Conservation (phyloP, 1,284 basidiomycete genomes). For the Phellopilus nigrolimitatus region DNA sequence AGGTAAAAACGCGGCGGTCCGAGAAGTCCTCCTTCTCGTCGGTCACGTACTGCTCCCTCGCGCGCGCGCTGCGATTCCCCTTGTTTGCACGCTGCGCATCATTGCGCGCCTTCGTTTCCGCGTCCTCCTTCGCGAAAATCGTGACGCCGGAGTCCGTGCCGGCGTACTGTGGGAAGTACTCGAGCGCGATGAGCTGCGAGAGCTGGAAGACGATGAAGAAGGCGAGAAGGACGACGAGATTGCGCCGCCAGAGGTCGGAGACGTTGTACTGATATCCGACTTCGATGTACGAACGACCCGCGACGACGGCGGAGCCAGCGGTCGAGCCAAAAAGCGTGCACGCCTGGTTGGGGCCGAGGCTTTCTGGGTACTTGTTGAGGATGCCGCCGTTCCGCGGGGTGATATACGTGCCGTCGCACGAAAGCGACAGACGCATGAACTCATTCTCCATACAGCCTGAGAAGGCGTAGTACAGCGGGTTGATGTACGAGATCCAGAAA, state of each 20-base stretch:
- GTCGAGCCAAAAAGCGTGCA: slow-evolving; percentile 62
- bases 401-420: slow-evolving; percentile 65
- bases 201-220: slow-evolving; percentile 69
- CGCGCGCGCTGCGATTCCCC: slow-evolving; percentile 30
- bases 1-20: slow-evolving; percentile 58
- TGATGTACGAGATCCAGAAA: slow-evolving; percentile 86
- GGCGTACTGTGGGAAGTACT: slow-evolving; percentile 58
- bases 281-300: slow-evolving; percentile 56
- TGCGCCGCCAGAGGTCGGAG: slow-evolving; percentile 56
- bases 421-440: slow-evolving; percentile 67
- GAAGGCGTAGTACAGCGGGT: slow-evolving; percentile 84
- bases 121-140: slow-evolving; percentile 69
- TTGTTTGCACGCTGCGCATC: slow-evolving; percentile 53
- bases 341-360: slow-evolving; percentile 58
- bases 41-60: slow-evolving; percentile 31
- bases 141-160: slow-evolving; percentile 44
- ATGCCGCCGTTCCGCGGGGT: slow-evolving; percentile 67
- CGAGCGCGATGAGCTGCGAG: slow-evolving; percentile 55
- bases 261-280: slow-evolving; percentile 47
- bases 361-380: slow-evolving; percentile 56
- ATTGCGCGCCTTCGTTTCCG: slow-evolving; percentile 66
- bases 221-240: slow-evolving; percentile 51
- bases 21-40: slow-evolving; percentile 28
- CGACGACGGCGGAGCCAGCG: slow-evolving; percentile 43
- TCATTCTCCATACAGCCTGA: slow-evolving; percentile 81